Percentiles rank a stretch among this genome's conserved stretches.
These are phyloP conservation scores for Nicotiana tabacum DNA, from an alignment of 257 asterid genomes.

Conservation along the genomic window DNA sequence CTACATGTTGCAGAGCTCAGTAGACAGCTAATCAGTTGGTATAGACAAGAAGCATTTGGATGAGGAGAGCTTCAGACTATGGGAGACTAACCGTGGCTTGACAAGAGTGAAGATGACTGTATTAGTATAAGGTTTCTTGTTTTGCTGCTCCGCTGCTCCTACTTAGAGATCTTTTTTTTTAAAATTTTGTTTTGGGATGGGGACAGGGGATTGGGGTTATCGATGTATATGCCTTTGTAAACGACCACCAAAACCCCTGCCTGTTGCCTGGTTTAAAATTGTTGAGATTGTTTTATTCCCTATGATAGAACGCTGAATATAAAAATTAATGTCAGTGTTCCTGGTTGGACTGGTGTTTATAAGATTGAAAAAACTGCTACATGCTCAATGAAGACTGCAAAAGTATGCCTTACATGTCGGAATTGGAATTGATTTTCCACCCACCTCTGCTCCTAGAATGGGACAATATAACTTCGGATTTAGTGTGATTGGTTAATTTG, in stretches of 20 bases:
- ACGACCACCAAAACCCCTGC: not conserved
- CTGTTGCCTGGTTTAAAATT: not conserved
- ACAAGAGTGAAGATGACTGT: not conserved
- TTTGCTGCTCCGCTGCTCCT: not conserved
- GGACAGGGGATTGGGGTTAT: not conserved
- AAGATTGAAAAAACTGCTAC: not conserved
- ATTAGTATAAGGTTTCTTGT: not conserved
- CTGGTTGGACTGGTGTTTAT: not conserved
- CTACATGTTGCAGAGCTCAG: not conserved
- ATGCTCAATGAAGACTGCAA: not conserved
- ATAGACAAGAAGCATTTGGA: not conserved
- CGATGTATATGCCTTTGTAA: conserved; percentile 2
- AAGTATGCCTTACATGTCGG: not conserved
- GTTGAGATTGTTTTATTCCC: not conserved
- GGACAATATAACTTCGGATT: not conserved
- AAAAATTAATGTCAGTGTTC: not conserved
- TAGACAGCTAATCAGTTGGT: not conserved
- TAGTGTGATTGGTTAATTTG: not conserved
- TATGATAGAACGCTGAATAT: not conserved
- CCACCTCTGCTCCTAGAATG: not conserved
- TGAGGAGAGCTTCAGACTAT: not conserved
- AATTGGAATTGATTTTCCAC: not conserved
- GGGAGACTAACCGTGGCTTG: not conserved
- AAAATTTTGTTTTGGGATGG: not conserved
- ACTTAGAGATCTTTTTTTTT: not conserved